phyloP scores from a whole-genome alignment of 2,329 filamentous ascomycete species.

The Hypocrella siamensis region DNA sequence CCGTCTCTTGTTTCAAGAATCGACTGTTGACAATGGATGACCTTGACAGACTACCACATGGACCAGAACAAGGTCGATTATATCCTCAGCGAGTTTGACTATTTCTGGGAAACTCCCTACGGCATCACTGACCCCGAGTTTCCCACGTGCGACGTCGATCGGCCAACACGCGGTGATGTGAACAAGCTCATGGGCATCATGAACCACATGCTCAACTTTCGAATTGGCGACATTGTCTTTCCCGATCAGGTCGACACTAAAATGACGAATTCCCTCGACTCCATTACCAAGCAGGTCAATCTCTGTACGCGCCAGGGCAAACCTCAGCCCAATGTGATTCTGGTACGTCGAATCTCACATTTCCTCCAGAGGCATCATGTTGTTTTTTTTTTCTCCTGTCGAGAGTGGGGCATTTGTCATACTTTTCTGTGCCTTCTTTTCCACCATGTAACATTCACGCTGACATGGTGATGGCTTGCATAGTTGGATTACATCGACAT shows the following conservation, averaged over 20 bases:
- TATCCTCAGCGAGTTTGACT: slow-evolving; percentile 46
- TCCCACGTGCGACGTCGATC: slow-evolving; percentile 48
- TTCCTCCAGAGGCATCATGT: no score
- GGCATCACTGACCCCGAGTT: slow-evolving; percentile 44
- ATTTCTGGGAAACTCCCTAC: slow-evolving; percentile 60
- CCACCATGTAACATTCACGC: no score
- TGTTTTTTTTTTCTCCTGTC: no score
- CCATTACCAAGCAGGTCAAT: slow-evolving; percentile 13
- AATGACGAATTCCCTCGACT: slow-evolving; percentile 18
- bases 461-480: not conserved
- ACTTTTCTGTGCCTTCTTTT: no score
- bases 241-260: slow-evolving; percentile 14
- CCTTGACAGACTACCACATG: slow-evolving; percentile 38
- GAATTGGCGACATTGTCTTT: slow-evolving; percentile 17
- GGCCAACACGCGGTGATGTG: slow-evolving; percentile 31
- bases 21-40: not conserved
- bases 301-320: slow-evolving; percentile 12
- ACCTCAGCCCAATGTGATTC: slow-evolving; percentile 14
- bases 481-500: slow-evolving; percentile 27
- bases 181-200: slow-evolving; percentile 26
- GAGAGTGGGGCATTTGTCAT: not conserved
- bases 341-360: no score
- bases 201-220: slow-evolving; percentile 21
- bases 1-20: not conserved
- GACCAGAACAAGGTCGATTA: slow-evolving; percentile 38